A percentile compares a stretch with the other conserved stretches of the same genome.
Evolutionary conservation across 2,329 filamentous ascomycete genomes (phyloP).

Genomic region (Pseudocercospora ulei): DNA sequence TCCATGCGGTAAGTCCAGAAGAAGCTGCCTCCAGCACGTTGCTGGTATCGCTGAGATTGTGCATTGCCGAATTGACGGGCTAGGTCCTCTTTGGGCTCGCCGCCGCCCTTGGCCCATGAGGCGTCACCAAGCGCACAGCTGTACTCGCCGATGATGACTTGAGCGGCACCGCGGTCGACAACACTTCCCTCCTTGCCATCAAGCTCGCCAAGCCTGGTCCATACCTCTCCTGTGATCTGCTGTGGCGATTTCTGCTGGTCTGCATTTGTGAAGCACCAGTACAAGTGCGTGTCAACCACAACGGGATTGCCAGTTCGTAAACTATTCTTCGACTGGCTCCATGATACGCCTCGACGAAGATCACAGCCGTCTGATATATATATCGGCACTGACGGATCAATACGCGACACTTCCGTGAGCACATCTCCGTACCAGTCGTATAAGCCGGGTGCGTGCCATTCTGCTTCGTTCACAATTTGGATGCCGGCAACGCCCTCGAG

Average conservation of each 20-base stretch:
- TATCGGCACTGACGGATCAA: constrained; percentile 46
- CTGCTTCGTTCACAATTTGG: constrained; percentile 51
- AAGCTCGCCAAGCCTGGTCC: constrained; percentile 40
- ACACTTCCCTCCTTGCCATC: constrained; percentile 43
- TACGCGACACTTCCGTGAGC: constrained; percentile 39
- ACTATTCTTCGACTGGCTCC: constrained; percentile 34
- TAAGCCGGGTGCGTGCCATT: constrained; percentile 43
- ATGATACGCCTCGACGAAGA: constrained; percentile 40
- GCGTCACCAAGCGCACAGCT: constrained; percentile 48
- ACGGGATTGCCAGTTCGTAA: constrained; percentile 41
- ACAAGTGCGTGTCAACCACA: constrained; percentile 51
- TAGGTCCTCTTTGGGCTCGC: constrained; percentile 35
- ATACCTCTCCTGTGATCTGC: constrained; percentile 44
- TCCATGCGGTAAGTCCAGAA: constrained; percentile 56
- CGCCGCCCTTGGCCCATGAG: constrained; percentile 39
- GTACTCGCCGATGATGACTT: constrained; percentile 50
- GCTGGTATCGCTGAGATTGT: constrained; percentile 43
- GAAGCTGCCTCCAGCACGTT: constrained; percentile 45
- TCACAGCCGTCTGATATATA: constrained; percentile 53
- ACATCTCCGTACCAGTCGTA: constrained; percentile 50
- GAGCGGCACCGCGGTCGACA: constrained; percentile 43
- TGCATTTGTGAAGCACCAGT: constrained; percentile 49
- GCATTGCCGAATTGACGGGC: constrained; percentile 42
- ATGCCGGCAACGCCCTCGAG: constrained; percentile 46
- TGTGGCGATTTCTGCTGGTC: constrained; percentile 46